Conservation (phyloP, 257 asterid species). For the Orobanche coerulescens region DNA sequence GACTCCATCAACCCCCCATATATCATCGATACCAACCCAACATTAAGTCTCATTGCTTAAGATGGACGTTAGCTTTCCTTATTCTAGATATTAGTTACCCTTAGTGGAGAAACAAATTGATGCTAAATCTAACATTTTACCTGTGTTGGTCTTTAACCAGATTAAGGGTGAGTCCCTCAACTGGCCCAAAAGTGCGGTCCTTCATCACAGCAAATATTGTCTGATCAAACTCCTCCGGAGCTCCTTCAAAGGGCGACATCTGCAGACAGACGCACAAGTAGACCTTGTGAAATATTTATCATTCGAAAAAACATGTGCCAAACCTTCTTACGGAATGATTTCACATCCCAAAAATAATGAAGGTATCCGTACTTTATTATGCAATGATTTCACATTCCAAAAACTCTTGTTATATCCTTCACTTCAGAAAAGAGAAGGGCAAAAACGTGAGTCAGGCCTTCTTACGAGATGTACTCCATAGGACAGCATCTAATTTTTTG, state of each 20-base stretch:
- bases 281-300: background rate
- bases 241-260: constrained; percentile 82
- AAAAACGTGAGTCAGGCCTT: too few species aligned
- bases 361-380: background rate
- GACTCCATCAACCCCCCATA: too few species aligned
- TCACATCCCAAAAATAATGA: background rate
- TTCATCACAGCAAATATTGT: constrained; percentile 62
- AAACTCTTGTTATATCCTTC: background rate
- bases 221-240: constrained; percentile 96
- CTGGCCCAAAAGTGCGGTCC: constrained; percentile 49
- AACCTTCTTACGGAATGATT: background rate
- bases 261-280: constrained; percentile 27
- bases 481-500: too few species aligned
- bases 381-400: background rate
- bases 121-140: constrained; percentile 35
- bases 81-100: too few species aligned
- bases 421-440: too few species aligned
- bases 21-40: too few species aligned
- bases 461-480: too few species aligned
- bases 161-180: constrained; percentile 57
- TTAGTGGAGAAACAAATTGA: too few species aligned
- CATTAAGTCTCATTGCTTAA: too few species aligned
- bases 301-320: too few species aligned
- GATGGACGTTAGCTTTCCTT: too few species aligned
- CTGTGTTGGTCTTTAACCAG: constrained; percentile 85